Base-by-base conservation (phyloP, 257 asterid genomes). In the Paulownia fortunei region DNA sequence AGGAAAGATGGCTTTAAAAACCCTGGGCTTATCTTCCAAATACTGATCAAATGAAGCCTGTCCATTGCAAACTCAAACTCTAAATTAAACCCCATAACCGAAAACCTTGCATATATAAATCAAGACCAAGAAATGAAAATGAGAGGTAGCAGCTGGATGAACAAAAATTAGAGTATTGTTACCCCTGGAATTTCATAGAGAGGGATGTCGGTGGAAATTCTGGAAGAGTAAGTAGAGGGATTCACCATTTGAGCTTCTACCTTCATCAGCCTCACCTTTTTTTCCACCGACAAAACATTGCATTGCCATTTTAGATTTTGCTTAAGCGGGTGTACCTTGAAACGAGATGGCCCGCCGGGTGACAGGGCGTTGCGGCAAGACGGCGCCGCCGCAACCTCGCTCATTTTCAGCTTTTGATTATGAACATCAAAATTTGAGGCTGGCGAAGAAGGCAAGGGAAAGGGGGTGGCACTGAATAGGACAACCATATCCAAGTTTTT, bases 41-140 rank as follows among this genome's bases (percentile, higher is more conserved):
- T 96, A 96, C 84, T 88, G 81, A 86, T 96, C 99, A 69, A 96
- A 93, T 0, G 91, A 83, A 83, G 97, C 99, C 98, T 96, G 86
- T 65, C 13, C 76, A 84, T 60, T 54, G 23, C 78, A 19, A 49
- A 79, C 41, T 24, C 30, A 24, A 65, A 44, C 9, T 19, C 44
- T 19, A 77, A 76, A 70, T 78, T 8, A 79, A 69, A 39, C 56
- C 74, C 32, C 51, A 47, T 2, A 36, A 56, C 23, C 56, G 4
- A 69, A 69, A 63, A 30, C 27, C 36, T 23, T 16, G 37, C 18
- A 39, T 27, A 76, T 1, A 58, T 18, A 41, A 37, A 21, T 54
- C 19, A 72, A 27, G 30, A 9, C 23, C 18, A 36, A 69, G n/a
- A 13, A 56, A 46, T 11, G 23, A 39, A 27, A 44, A 59, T 16